These are phyloP conservation scores for Atkinsonella hypoxylon DNA, from an alignment of 2,329 filamentous ascomycete species.

Conservation along the genomic window DNA sequence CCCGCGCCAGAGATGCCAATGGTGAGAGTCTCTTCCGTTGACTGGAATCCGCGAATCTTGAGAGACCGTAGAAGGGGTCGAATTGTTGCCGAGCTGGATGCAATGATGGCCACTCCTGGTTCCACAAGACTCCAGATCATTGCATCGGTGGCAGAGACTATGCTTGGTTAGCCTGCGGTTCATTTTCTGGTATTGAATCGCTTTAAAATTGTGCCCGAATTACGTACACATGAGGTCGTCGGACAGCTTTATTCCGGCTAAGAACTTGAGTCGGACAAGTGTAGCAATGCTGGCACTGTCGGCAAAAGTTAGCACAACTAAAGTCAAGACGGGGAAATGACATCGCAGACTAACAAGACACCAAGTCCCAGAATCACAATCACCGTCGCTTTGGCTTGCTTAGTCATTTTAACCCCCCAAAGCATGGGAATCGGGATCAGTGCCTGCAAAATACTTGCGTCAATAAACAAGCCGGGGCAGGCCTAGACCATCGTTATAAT, in stretches of 20 bases:
- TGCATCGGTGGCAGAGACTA: constrained; percentile 36
- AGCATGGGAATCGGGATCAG: constrained; percentile 42
- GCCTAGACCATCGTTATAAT: too few relatives aligned
- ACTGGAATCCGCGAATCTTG: constrained; percentile 34
- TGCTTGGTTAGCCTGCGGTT: constrained; percentile 8
- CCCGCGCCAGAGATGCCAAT: constrained; percentile 15
- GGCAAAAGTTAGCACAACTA: background rate
- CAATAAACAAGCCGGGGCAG: background rate
- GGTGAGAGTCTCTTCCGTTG: constrained; percentile 24
- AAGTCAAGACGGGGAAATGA: constrained; percentile 6
- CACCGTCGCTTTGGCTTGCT: constrained; percentile 39
- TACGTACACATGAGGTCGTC: constrained; percentile 37
- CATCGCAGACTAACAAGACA: constrained; percentile 25
- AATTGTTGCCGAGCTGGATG: constrained; percentile 41
- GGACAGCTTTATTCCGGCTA: constrained; percentile 31
- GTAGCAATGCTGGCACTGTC: constrained; percentile 41
- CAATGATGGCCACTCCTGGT: constrained; percentile 42
- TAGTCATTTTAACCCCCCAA: constrained; percentile 41
- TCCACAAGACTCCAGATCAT: constrained; percentile 48
- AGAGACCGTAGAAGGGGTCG: constrained; percentile 39
- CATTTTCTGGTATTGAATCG: background rate
- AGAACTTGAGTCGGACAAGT: constrained; percentile 36
- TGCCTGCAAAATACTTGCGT: constrained; percentile 20
- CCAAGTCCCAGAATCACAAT: constrained; percentile 36
- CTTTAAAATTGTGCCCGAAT: background rate